Base-by-base conservation (phyloP, 139 green algal species). In the Gonium pectorale region DNA sequence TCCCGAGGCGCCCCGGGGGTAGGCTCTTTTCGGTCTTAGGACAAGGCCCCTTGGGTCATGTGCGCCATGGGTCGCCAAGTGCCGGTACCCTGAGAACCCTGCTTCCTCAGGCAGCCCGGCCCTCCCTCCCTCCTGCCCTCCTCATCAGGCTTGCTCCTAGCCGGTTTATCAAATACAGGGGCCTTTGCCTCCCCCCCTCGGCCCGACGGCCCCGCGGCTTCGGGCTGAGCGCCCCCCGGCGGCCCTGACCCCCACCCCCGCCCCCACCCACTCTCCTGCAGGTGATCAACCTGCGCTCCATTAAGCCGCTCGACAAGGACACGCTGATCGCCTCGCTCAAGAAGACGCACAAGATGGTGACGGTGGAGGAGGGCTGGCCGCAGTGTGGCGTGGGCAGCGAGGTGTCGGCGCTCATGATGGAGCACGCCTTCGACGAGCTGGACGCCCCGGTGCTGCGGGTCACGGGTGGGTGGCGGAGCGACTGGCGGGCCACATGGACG, bases 291-390 rank as follows among this genome's bases (percentile, higher is more conserved):
- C 92, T 99, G 86, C 90, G 98, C 49, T 95, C 92, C 51, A 92
- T 99, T 41, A 97, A 97, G 81, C 98, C 98, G 15, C 87, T 99
- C 31, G 98, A 99, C 89, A 86, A 94, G 29, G 95, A 94, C 17
- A 93, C 96, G 37, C 97, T 99, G 56, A 77, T 95, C 3, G 87
- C 88, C 8, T 96, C 89, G 8, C 92, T 99, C 26, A 71, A 79
- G 59, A 99, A 99, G 89, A 99, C 98, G 43, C 94, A 97, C 78
- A 89, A 94, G 35, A 63, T 99, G 6, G 90, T 99, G 27, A 86
- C 85, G 11, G 96, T 99, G 31, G 97, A 99, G 93, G 97, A 99
- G 94, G 97, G 97, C 35, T 99, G 97, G 97, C 97, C 97, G 27
- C 95, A 98, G 87, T 92, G 88, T 33, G 98, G 98, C 72, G 87